These are phyloP conservation scores for Hypoxylon cercidicola DNA, from an alignment of 495 filamentous ascomycete genomes.

Conservation along the genomic window DNA sequence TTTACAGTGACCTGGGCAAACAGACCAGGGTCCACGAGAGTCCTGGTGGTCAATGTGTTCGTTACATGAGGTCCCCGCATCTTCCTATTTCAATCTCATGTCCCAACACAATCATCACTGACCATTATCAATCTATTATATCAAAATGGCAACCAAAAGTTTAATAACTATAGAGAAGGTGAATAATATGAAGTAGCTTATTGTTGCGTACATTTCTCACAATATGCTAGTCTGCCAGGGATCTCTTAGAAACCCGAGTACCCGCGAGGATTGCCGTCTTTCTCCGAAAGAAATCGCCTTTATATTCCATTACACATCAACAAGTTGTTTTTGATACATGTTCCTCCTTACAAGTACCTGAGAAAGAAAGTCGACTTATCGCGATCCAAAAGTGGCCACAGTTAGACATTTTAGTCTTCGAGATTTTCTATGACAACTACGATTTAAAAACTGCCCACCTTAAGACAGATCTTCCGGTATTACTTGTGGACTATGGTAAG, in stretches of 20 bases:
- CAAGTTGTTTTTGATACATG: constrained; percentile 20
- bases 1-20: too few relatives aligned
- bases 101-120: background rate
- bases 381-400: constrained; percentile 18
- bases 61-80: too few relatives aligned
- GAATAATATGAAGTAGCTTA: constrained; percentile 12
- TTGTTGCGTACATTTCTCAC: constrained; percentile 5
- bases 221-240: constrained; percentile 17
- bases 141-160: constrained; percentile 17
- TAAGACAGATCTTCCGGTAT: constrained; percentile 17
- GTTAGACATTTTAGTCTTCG: constrained; percentile 19
- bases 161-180: constrained; percentile 15
- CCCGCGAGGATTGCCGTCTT: constrained; percentile 18
- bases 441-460: constrained; percentile 16
- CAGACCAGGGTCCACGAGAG: too few relatives aligned
- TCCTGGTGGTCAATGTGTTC: too few relatives aligned
- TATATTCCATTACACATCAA: constrained; percentile 13
- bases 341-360: constrained; percentile 9
- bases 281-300: constrained; percentile 16
- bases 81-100: too few relatives aligned
- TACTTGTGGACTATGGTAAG: constrained; percentile 19
- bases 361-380: constrained; percentile 20
- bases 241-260: constrained; percentile 12
- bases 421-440: constrained; percentile 23
- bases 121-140: constrained; percentile 4